Conservation (phyloP, 2,329 filamentous ascomycete species). For the Calonectria pauciramosa region DNA sequence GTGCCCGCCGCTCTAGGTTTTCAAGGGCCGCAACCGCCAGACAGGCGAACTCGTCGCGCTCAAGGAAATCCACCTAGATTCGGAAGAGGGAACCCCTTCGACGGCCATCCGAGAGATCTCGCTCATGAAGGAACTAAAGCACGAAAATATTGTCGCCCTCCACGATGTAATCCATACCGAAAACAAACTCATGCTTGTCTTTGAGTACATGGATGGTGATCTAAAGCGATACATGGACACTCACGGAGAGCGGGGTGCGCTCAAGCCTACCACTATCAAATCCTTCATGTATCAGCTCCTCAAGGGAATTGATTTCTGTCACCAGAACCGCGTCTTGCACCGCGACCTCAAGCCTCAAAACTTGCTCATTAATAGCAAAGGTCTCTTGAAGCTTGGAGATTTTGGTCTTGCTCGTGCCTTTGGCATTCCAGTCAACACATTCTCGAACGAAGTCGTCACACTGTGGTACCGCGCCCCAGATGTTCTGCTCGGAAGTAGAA, state of each 20-base stretch:
- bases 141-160: constrained; percentile 96
- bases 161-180: constrained; percentile 99
- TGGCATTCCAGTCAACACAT: constrained; percentile 97
- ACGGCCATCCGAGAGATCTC: constrained; percentile 99
- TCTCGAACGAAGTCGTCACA: constrained; percentile 97
- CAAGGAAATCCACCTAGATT: constrained; percentile 99
- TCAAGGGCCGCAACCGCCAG: constrained; percentile 97
- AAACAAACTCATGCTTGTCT: constrained; percentile 99
- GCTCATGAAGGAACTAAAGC: constrained; percentile 99
- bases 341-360: constrained; percentile 98
- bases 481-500: constrained; percentile 91
- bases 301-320: constrained; percentile 96
- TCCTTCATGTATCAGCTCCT: constrained; percentile 99
- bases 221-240: constrained; percentile 99
- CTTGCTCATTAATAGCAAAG: constrained; percentile 92
- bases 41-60: constrained; percentile 96
- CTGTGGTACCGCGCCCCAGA: constrained; percentile 98
- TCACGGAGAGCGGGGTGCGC: constrained; percentile 86
- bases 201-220: constrained; percentile 99
- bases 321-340: constrained; percentile 96
- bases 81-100: constrained; percentile 96
- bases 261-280: constrained; percentile 94
- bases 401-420: constrained; percentile 96
- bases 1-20: constrained; percentile 73
- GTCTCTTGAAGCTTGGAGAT: constrained; percentile 91